Conservation (phyloP, 169 alveolate species). For the Eimeria necatrix region DNA sequence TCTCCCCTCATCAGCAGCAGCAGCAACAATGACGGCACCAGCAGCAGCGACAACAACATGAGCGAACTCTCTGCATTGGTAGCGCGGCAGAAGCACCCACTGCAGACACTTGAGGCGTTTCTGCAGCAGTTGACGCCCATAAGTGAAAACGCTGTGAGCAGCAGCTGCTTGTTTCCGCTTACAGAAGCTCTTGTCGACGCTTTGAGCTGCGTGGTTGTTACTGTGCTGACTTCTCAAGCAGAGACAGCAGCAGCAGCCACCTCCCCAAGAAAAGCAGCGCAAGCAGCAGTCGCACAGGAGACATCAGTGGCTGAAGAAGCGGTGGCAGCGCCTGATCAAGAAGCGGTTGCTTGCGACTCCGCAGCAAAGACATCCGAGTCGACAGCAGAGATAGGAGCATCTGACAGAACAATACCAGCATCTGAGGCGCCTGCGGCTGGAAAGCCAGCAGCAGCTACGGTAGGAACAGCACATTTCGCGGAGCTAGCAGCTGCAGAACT, state of each 20-base stretch:
- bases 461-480: too few relatives aligned
- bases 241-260: background rate
- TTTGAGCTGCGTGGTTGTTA: slow-evolving; percentile 33
- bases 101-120: slow-evolving; percentile 51
- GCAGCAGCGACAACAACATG: background rate
- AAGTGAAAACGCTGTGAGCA: background rate
- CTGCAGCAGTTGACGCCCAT: slow-evolving; percentile 49
- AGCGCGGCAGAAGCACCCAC: slow-evolving; percentile 16
- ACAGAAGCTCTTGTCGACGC: slow-evolving; percentile 24
- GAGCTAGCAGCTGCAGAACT: background rate
- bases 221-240: background rate
- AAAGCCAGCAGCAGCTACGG: background rate
- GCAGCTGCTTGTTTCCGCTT: background rate
- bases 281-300: background rate
- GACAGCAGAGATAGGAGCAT: background rate
- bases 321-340: background rate
- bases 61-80: background rate
- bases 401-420: background rate
- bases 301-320: background rate
- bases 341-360: background rate
- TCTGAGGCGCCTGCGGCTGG: background rate
- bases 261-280: background rate
- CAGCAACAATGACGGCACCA: background rate
- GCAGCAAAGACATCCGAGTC: background rate
- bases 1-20: background rate